Conservation (phyloP, 352 stramenopile species). For the Globisporangium nunn region DNA sequence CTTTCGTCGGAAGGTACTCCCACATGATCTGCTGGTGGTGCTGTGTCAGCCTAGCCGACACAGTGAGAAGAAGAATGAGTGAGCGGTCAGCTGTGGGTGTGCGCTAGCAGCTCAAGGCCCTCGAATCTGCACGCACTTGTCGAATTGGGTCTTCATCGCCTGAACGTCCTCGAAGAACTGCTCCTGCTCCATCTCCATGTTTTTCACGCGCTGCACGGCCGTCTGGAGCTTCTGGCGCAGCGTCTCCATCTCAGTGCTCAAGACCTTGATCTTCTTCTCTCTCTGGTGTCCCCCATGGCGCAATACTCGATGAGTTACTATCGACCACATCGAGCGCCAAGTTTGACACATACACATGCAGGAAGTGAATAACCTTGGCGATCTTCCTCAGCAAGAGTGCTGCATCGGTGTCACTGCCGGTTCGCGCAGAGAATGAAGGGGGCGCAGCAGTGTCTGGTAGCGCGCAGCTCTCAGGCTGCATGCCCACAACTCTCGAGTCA, state of each 20-base stretch:
- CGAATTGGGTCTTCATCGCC: conserved; percentile 68
- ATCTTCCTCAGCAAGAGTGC: conserved; percentile 16
- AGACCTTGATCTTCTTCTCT: conserved; percentile 47
- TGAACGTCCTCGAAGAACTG: conserved; percentile 74
- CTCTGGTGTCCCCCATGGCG: conserved; percentile 11
- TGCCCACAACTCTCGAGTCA: no score
- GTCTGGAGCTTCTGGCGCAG: conserved; percentile 37
- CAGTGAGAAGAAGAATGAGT: conserved; percentile 2
- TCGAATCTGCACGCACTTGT: conserved; percentile 22
- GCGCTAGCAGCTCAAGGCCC: conserved; percentile 6
- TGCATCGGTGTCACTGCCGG: conserved; percentile 1
- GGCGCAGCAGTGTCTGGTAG: not conserved
- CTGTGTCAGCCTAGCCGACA: conserved; percentile 25
- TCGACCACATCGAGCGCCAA: not conserved
- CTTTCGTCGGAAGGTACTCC: conserved; percentile 58
- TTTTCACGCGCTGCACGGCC: conserved; percentile 52
- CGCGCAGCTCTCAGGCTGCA: not conserved
- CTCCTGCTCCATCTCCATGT: conserved; percentile 81
- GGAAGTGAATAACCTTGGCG: conserved; percentile 10
- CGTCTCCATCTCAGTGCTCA: conserved; percentile 27
- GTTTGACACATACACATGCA: not conserved
- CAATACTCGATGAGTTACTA: not conserved
- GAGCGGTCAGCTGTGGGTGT: not conserved
- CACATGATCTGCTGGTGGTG: conserved; percentile 66
- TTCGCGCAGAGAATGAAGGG: not conserved